phyloP scores from a whole-genome alignment of 441 rosid species.

The Croton laevigatus region DNA sequence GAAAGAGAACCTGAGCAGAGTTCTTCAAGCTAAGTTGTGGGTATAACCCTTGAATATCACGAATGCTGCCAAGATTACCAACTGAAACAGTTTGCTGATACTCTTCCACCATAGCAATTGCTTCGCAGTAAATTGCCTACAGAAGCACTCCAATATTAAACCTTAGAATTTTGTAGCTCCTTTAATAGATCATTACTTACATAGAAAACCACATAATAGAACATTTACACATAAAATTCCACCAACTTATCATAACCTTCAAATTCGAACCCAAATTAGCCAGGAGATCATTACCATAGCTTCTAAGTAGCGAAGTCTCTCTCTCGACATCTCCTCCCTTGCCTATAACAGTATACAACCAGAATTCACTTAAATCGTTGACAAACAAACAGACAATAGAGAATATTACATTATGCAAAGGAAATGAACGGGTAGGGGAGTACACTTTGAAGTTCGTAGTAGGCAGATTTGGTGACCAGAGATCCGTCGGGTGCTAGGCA shows the following conservation, averaged over 20 bases:
- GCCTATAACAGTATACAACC: slow-evolving; percentile 47
- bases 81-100: slow-evolving; percentile 79
- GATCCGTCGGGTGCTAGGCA: slow-evolving; percentile 95
- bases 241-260: background rate
- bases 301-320: slow-evolving; percentile 87
- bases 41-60: slow-evolving; percentile 65
- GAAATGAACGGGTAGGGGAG: slow-evolving; percentile 16
- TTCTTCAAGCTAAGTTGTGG: slow-evolving; percentile 71
- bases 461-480: slow-evolving; percentile 82
- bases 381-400: slow-evolving; percentile 5
- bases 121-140: slow-evolving; percentile 80
- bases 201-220: background rate
- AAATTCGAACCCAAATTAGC: background rate
- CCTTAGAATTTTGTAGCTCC: background rate
- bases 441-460: slow-evolving; percentile 84
- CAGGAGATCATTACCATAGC: slow-evolving; percentile 56
- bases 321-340: slow-evolving; percentile 90
- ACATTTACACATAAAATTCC: background rate
- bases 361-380: background rate
- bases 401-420: background rate
- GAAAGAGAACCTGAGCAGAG: slow-evolving; percentile 59
- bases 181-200: background rate
- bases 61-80: slow-evolving; percentile 65
- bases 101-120: slow-evolving; percentile 86
- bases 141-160: background rate